A percentile compares a stretch with the other conserved stretches of the same genome.
Evolutionary conservation across 768 basidiomycete genomes (phyloP).

Genomic region (Suillus subalutaceus): DNA sequence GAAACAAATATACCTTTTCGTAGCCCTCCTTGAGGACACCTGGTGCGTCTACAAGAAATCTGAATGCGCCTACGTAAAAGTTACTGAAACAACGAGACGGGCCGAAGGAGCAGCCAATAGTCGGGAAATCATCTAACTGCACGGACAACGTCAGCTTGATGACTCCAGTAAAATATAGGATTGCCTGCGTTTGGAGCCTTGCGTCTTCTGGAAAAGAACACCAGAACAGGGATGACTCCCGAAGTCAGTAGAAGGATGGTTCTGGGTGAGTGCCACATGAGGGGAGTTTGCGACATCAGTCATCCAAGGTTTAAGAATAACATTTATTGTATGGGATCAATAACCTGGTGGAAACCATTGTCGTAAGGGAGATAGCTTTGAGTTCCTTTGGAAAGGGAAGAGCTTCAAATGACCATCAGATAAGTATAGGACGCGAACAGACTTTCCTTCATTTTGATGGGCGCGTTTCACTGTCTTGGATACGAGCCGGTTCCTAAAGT

Average conservation of each 20-base stretch:
- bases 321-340: background rate
- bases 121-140: slow-evolving; percentile 33
- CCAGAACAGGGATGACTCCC: background rate
- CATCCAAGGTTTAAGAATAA: background rate
- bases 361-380: background rate
- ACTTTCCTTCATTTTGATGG: background rate
- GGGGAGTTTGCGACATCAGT: background rate
- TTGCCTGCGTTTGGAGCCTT: background rate
- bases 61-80: slow-evolving; percentile 28
- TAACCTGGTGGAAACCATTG: background rate
- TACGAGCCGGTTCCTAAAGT: background rate
- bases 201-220: background rate
- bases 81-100: slow-evolving; percentile 15
- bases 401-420: background rate
- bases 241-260: background rate
- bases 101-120: slow-evolving; percentile 27
- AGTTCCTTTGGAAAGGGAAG: background rate
- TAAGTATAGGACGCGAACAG: background rate
- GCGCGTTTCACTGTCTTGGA: background rate
- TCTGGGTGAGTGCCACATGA: background rate
- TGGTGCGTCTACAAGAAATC: slow-evolving; percentile 16
- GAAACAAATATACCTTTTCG: slow-evolving; percentile 22
- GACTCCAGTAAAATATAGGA: background rate
- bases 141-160: background rate
- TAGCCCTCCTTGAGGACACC: slow-evolving; percentile 36